Evolutionary conservation across 352 stramenopile species (phyloP), one percentile per base, ranked within the genome.

Genomic region (Halophytophthora batemanensis): DNA sequence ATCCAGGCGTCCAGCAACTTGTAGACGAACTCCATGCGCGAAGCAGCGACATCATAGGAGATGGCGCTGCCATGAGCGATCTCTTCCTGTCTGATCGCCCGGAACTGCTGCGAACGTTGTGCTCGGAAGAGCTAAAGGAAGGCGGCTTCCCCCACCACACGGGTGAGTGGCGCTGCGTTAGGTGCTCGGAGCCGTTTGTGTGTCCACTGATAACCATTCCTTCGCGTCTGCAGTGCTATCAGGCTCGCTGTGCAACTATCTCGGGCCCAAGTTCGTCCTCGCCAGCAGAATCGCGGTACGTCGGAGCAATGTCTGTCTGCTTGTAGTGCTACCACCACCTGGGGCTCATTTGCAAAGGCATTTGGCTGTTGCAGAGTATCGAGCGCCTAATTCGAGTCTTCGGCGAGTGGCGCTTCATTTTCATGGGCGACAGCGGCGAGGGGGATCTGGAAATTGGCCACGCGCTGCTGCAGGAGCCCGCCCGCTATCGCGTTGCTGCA

Each of bases 1-100:
- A 85, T 38, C 74, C 74, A 1, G 74, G 74, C 50, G 68, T 82
- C 21, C 70, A 82, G 50, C 73, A 84, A 62, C 82, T 84, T 38
- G 68, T 80, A 12, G 53, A 82, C 23, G 73, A 84, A 48, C 39
- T 84, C 6, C 50, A 8, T 8, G 25, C 25, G 4, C 8, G 4
- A 8, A 31, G 25, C 25, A 31, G 25, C 8, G 25, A 8, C 25
- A n/a, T n/a, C n/a, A n/a, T n/a, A n/a, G 25, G 8, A 31, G 25
- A 31, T 8, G 25, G 4, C 25, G 25, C 4, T 8, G 25, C 25
- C 8, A 31, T 31, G 25, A 66, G 72, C 19, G 65, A 80, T 25
- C 69, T 64, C 8, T 85, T 85, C 49, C 61, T 85, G 18, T 82
- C 71, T 1, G 74, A 71, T 23, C 61, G 74, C 2, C 74, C 74